These are phyloP conservation scores for Pseudocercospora fijiensis DNA, from an alignment of 2,329 filamentous ascomycete species.

Conservation along the genomic window DNA sequence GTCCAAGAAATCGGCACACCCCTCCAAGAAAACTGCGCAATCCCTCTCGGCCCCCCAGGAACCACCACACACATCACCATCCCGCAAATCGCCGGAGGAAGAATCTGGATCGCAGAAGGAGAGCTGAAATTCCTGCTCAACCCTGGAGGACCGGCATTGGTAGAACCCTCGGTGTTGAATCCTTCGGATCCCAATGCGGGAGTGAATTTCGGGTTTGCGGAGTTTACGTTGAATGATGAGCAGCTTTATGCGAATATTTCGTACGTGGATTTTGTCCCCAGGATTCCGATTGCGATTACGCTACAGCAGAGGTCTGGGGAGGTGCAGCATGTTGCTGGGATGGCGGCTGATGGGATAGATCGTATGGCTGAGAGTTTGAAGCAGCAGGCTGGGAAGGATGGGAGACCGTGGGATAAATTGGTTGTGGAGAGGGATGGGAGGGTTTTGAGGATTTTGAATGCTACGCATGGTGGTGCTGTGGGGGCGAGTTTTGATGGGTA, in stretches of 20 bases:
- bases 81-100: conserved; percentile 40
- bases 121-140: conserved; percentile 41
- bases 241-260: conserved; percentile 51
- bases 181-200: conserved; percentile 47
- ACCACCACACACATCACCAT: conserved; percentile 38
- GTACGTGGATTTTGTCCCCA: conserved; percentile 41
- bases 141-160: conserved; percentile 39
- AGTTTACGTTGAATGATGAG: conserved; percentile 50
- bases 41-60: conserved; percentile 38
- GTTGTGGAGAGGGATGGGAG: conserved; percentile 46
- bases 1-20: conserved; percentile 36
- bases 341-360: conserved; percentile 59
- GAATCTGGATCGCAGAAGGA: conserved; percentile 41
- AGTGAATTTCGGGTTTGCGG: conserved; percentile 48
- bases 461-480: conserved; percentile 49
- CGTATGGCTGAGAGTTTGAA: conserved; percentile 56
- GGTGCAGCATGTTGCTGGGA: conserved; percentile 57
- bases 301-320: conserved; percentile 41
- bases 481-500: conserved; percentile 55
- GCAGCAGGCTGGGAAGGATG: conserved; percentile 57
- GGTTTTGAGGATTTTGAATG: conserved; percentile 47
- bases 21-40: conserved; percentile 40
- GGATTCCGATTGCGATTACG: conserved; percentile 45
- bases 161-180: conserved; percentile 40
- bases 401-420: conserved; percentile 63